Evolutionary conservation across 805 yeast genomes (phyloP), one percentile per base, ranked within the genome.

Genomic region (Danielozyma ontarioensis): DNA sequence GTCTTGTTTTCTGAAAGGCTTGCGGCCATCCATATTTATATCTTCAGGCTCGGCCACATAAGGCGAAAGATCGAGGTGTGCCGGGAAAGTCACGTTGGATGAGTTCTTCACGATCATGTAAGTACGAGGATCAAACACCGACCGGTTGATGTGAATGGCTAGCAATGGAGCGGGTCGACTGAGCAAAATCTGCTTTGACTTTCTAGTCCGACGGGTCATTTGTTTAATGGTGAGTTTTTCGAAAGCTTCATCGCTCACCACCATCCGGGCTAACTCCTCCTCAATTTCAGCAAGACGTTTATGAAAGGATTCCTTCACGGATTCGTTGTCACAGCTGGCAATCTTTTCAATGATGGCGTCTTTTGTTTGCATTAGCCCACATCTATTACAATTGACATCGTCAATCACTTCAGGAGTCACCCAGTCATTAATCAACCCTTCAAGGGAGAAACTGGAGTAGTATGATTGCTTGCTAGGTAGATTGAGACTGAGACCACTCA

Each of bases 301-400:
- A 4, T 46, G 30, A 36, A 64, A 63, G 32, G 54, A 61, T 4
- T 50, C 52, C 6, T 40, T 38, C 10, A 64, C 40, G 34, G 55
- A 59, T 2, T 51, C 61, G 28, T 46, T 53, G 40, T 42, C 29
- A 68, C 66, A 31, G 78, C 69, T 41, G 65, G 70, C 45, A 3
- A 70, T 33, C 40, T 72, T 71, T 12, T 55, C 63, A 13, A 46
- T 32, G 22, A 81, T 57, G 41, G 70, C 77, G n/a, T 66, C 70
- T 32, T 58, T 61, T 10, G 84, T 80, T 37, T 78, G 79, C 18
- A 57, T 56, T 44, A 90, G 66, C 3, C 94, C 90, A 65, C 97
- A 90, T 48, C 97, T 71, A 51, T 89, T 87, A 64, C 98, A 90
- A 57, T 88, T 90, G 24, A 90, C 98, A 29, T 88, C 96, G 44